phyloP scores from a whole-genome alignment of 495 filamentous ascomycete species.

The Neurospora africana region DNA sequence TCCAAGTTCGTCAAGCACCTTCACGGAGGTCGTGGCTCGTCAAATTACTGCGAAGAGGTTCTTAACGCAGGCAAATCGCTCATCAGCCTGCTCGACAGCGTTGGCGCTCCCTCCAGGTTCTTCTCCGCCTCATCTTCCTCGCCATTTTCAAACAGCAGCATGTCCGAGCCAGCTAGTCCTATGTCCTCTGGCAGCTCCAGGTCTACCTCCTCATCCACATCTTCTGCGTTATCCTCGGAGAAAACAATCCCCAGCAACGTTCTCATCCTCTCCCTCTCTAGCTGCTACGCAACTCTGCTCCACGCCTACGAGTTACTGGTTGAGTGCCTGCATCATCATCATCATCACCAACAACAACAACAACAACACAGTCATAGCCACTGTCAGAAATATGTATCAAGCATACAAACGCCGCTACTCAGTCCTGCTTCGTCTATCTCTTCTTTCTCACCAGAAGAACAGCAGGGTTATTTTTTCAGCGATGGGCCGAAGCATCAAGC shows the following conservation, averaged over 20 bases:
- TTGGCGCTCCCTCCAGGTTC: not conserved
- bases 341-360: too few relatives aligned
- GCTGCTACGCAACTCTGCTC: not conserved
- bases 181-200: not conserved
- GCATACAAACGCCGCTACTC: not conserved
- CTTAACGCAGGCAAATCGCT: not conserved
- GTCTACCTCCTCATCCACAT: not conserved
- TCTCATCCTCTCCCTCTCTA: not conserved
- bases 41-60: not conserved
- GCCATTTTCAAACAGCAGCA: not conserved
- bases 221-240: not conserved
- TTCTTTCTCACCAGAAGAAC: not conserved
- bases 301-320: not conserved
- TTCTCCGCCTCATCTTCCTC: not conserved
- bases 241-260: not conserved
- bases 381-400: not conserved
- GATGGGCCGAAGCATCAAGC: not conserved
- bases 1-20: not conserved
- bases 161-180: not conserved
- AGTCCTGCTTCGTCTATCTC: not conserved
- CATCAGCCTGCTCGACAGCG: not conserved
- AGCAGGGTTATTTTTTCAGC: not conserved
- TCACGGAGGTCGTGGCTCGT: not conserved
- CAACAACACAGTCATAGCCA: not conserved
- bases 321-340: not conserved